These are phyloP conservation scores for Theobroma cacao DNA, from an alignment of 345 rosid species.

Conservation along the genomic window DNA sequence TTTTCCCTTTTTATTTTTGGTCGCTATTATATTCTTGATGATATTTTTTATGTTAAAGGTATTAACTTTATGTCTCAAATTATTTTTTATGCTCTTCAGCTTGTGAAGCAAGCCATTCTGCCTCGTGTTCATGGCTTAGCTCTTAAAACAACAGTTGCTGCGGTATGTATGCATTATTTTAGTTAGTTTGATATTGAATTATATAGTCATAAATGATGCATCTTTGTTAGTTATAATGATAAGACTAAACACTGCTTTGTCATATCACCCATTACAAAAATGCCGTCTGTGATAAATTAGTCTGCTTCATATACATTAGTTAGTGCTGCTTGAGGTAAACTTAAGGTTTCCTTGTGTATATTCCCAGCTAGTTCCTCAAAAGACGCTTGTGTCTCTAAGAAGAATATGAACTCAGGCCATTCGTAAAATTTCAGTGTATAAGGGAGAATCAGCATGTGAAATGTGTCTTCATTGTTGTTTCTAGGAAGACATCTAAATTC, in stretches of 20 bases:
- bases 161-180: slow-evolving; percentile 46
- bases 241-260: background rate
- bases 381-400: background rate
- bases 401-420: background rate
- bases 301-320: background rate
- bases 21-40: background rate
- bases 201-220: background rate
- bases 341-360: background rate
- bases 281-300: background rate
- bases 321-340: background rate
- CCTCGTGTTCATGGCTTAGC: slow-evolving; percentile 96
- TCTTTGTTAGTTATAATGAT: background rate
- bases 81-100: slow-evolving; percentile 41
- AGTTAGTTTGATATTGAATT: background rate
- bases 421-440: background rate
- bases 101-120: slow-evolving; percentile 86
- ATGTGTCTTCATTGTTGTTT: background rate
- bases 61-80: slow-evolving; percentile 7
- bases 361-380: background rate
- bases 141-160: slow-evolving; percentile 96
- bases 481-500: background rate
- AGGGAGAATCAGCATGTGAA: background rate
- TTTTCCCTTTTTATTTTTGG: background rate
- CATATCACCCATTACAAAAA: background rate
- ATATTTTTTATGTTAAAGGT: background rate